Evolutionary conservation across 2,329 filamentous ascomycete species (phyloP).

Genomic region (Exophiala sp.): DNA sequence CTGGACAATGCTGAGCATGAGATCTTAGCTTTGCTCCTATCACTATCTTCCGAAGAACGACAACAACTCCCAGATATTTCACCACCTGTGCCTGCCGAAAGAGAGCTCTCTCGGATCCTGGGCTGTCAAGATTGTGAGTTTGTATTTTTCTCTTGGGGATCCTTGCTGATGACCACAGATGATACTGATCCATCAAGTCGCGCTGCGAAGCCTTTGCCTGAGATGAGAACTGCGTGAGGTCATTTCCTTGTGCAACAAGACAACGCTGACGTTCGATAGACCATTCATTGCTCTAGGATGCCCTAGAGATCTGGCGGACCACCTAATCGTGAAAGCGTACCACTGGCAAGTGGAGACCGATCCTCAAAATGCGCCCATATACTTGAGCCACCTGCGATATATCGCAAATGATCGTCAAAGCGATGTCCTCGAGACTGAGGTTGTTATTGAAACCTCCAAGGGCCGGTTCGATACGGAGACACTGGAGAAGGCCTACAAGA

Average conservation of each 20-base stretch:
- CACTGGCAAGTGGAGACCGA: constrained; percentile 58
- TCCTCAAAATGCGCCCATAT: constrained; percentile 54
- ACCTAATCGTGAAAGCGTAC: constrained; percentile 61
- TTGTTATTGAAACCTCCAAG: constrained; percentile 56
- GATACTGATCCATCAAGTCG: constrained; percentile 37
- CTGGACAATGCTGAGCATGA: constrained; percentile 62
- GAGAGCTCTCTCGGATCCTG: constrained; percentile 21
- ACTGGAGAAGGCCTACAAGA: constrained; percentile 55
- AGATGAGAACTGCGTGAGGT: constrained; percentile 18
- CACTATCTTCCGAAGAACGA: constrained; percentile 39
- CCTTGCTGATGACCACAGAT: constrained; percentile 18
- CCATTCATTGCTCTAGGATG: constrained; percentile 63
- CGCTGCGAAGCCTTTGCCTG: constrained; percentile 8
- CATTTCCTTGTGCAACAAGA: constrained; percentile 22
- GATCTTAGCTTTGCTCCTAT: constrained; percentile 51
- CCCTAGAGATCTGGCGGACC: constrained; percentile 60
- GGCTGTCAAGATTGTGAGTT: constrained; percentile 26
- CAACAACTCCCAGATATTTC: constrained; percentile 21
- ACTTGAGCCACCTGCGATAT: constrained; percentile 62
- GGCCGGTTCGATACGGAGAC: constrained; percentile 58
- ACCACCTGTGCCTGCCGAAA: constrained; percentile 17
- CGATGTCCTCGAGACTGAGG: constrained; percentile 56
- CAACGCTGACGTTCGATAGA: constrained; percentile 33
- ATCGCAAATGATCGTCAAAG: constrained; percentile 57
- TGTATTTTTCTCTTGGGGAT: background rate